Evolutionary conservation across 306 rosid genomes (phyloP), one percentile per base, ranked within the genome.

Genomic region (Carpinus fangiana): DNA sequence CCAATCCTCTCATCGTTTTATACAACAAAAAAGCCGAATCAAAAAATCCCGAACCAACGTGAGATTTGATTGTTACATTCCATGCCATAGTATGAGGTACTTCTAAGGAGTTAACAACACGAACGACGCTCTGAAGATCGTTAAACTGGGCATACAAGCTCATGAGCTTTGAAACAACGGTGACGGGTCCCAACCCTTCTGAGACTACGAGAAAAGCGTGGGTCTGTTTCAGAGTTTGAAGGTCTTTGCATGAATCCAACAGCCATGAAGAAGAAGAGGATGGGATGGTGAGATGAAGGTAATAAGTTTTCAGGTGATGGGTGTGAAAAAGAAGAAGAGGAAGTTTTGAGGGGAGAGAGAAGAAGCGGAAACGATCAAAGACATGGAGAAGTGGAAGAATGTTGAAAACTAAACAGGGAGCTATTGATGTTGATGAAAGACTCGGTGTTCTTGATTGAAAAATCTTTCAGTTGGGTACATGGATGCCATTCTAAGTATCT

Each of bases 21-120:
- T 84, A 90, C 41, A 77, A 26, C 28, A 76, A 79, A n/a, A 84
- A 61, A 26, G 85, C 89, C 12, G 78, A 75, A 73, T 67, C 65
- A 52, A 80, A 72, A 21, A 69, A 60, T 59, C 90, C 91, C 73
- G 36, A 70, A 17, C 82, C 86, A 18, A 87, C 60, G 9, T 84
- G 87, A 51, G 85, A 60, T 80, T 76, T 87, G 7, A 86, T 74
- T 74, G 69, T 55, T 72, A 74, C 72, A 77, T 90, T 90, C 93
- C 89, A 89, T 61, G 68, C 18, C 80, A 46, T 52, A 38, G 88
- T 80, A 4, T 65, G 48, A 10, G 84, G 81, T 62, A 79, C 68
- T 21, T 73, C 48, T 56, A 81, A 38, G 5, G 83, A 16, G 14
- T 62, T 48, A 60, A 78, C 73, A 28, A 86, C 82, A 57, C 79